Base-by-base conservation (phyloP, 2,329 filamentous ascomycete species). In the Aspergillus eucalypticola region DNA sequence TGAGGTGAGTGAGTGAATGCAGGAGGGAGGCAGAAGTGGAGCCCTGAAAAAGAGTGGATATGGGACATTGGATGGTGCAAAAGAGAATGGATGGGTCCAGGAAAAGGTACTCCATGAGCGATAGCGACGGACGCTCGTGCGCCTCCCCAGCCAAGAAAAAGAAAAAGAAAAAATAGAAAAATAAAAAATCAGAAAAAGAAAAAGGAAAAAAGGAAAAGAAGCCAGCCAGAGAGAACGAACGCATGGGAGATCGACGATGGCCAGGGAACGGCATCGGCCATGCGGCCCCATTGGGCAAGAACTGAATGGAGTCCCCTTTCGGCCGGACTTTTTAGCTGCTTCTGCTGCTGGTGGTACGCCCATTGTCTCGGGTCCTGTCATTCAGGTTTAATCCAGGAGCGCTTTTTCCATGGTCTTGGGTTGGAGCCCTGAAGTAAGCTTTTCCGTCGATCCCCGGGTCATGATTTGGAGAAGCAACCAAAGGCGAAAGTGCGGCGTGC, bases 301-400 rank as follows among this genome's bases (percentile, higher is more conserved):
- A n/a, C 46, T 50, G 46, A 39, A 55, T 60, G 52, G 58, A 8
- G 44, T 5, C 21, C 42, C 50, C 19, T 49, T 38, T 62, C 52
- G 32, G 52, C 49, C 54, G 48, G 59, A 53, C 60, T 35, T 51
- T 61, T 67, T 62, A 60, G 64, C 41, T 60, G 56, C 46, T 50
- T 27, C 57, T 66, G 63, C 60, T 46, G 59, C 42, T 48, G 59
- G 48, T 61, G 63, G 62, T 57, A 66, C 63, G 60, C 58, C 66
- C 66, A 66, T 62, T 64, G 66, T 64, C 65, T 67, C 62, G 66
- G 66, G 66, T 66, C 65, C 64, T 67, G 63, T 67, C 66, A 67
- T 58, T 60, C 60, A 61, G 58, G 25, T 57, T 44, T 42, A 19
- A 49, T 48, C 58, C 46, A 54, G 39, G 58, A 60, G 52, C 23